A percentile compares a stretch with the other conserved stretches of the same genome.
Conservation (phyloP, 176 grass and related monocot species). For the Typha latifolia region DNA sequence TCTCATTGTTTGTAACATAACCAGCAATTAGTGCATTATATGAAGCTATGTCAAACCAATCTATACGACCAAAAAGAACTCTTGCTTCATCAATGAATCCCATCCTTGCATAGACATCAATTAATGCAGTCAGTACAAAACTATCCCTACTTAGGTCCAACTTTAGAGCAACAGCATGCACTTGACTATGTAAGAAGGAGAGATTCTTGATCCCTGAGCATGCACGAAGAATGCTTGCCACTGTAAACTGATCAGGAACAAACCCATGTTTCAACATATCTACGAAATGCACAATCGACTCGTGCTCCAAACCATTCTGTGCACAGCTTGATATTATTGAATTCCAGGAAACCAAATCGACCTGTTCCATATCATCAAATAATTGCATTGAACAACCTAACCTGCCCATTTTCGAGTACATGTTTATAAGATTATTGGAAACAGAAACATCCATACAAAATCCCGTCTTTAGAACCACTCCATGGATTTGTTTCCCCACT, state of each 20-base stretch:
- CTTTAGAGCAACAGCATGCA: conserved; percentile 21
- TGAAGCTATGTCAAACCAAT: conserved; percentile 20
- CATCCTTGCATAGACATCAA: conserved; percentile 21
- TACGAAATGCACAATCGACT: conserved; percentile 8
- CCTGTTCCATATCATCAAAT: conserved; percentile 15
- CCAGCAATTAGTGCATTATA: conserved; percentile 21
- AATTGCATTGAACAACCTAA: conserved; percentile 4
- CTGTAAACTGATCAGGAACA: conserved; percentile 19
- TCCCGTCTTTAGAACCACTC: neutral
- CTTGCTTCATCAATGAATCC: conserved; percentile 15
- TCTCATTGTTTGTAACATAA: neutral
- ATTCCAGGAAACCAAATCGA: conserved; percentile 24
- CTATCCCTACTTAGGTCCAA: neutral
- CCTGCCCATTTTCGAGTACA: conserved; percentile 11
- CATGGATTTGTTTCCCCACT: conserved; percentile 9
- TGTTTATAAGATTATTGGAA: conserved; percentile 23
- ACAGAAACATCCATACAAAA: conserved; percentile 20
- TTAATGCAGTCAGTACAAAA: conserved; percentile 21
- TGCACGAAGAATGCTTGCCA: conserved; percentile 21
- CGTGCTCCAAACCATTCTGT: conserved; percentile 12
- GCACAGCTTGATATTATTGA: conserved; percentile 15
- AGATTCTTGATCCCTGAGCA: conserved; percentile 9
- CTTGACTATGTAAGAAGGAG: conserved; percentile 10
- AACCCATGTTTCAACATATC: conserved; percentile 18
- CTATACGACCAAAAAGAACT: conserved; percentile 9